Percentiles rank a stretch among this genome's conserved stretches.
phyloP scores from a whole-genome alignment of 495 filamentous ascomycete species.

The Thozetella sp. region DNA sequence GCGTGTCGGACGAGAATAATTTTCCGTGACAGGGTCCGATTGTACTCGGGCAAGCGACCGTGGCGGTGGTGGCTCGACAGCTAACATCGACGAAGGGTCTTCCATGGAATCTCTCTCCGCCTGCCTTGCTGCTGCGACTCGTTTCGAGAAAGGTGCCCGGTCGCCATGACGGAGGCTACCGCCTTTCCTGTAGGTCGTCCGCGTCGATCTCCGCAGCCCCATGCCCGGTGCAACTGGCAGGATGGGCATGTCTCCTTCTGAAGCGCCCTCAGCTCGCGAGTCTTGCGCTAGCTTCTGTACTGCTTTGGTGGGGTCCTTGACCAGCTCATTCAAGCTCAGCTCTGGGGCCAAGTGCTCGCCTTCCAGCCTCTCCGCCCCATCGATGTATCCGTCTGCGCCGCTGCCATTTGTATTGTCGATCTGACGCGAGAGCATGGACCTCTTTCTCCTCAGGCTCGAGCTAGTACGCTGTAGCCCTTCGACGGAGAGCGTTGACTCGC shows the following conservation, averaged over 20 bases:
- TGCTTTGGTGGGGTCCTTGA: slow-evolving; percentile 75
- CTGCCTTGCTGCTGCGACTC: slow-evolving; percentile 54
- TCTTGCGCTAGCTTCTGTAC: slow-evolving; percentile 66
- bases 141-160: slow-evolving; percentile 67
- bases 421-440: slow-evolving; percentile 93
- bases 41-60: slow-evolving; percentile 68
- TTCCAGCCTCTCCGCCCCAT: slow-evolving; percentile 86
- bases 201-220: slow-evolving; percentile 84
- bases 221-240: slow-evolving; percentile 74
- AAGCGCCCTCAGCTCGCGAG: slow-evolving; percentile 25
- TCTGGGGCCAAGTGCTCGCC: slow-evolving; percentile 51
- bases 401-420: slow-evolving; percentile 72
- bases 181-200: slow-evolving; percentile 84
- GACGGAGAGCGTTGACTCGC: slow-evolving; percentile 67
- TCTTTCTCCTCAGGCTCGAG: slow-evolving; percentile 79
- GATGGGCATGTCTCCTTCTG: slow-evolving; percentile 79
- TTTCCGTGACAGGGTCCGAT: slow-evolving; percentile 73
- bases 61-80: slow-evolving; percentile 49
- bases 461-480: slow-evolving; percentile 64
- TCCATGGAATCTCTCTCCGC: slow-evolving; percentile 60
- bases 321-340: slow-evolving; percentile 72
- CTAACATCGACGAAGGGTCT: slow-evolving; percentile 48
- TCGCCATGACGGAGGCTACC: slow-evolving; percentile 64
- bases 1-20: slow-evolving; percentile 52
- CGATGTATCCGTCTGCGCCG: slow-evolving; percentile 68